These are phyloP conservation scores for Eimeria falciformis DNA, from an alignment of 169 alveolate genomes.

Conservation along the genomic window DNA sequence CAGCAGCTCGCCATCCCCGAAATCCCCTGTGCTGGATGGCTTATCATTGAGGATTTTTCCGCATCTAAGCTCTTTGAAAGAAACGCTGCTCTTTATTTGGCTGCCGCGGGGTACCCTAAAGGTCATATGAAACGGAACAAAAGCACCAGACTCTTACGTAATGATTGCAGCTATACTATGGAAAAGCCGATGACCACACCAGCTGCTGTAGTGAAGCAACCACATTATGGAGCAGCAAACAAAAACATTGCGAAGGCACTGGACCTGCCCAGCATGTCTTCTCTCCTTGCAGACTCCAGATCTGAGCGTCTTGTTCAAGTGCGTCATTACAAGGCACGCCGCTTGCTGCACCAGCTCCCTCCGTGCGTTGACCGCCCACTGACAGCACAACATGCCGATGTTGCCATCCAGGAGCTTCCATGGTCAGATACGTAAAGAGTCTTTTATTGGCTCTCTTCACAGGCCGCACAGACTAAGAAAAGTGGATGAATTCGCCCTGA, in stretches of 20 bases:
- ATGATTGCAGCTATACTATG: neutral
- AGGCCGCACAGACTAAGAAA: too few relatives aligned
- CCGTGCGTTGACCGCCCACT: neutral
- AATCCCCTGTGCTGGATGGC: slow-evolving; percentile 54
- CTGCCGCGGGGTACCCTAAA: slow-evolving; percentile 49
- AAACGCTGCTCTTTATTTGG: slow-evolving; percentile 49
- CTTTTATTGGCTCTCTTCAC: too few relatives aligned
- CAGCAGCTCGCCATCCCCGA: slow-evolving; percentile 41
- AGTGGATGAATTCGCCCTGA: too few relatives aligned
- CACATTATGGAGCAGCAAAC: slow-evolving; percentile 65
- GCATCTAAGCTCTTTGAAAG: slow-evolving; percentile 75
- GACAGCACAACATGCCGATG: neutral
- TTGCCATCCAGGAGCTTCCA: neutral
- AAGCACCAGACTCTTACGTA: slow-evolving; percentile 7
- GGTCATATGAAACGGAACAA: slow-evolving; percentile 19
- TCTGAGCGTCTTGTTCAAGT: slow-evolving; percentile 76
- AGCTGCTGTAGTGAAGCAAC: slow-evolving; percentile 76
- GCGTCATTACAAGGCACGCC: slow-evolving; percentile 14
- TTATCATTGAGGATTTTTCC: slow-evolving; percentile 64
- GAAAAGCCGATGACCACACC: slow-evolving; percentile 56
- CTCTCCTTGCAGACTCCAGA: slow-evolving; percentile 67
- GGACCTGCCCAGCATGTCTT: slow-evolving; percentile 61
- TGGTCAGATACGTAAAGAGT: neutral
- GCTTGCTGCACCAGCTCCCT: neutral
- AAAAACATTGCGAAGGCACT: slow-evolving; percentile 72